A percentile compares a stretch with the other conserved stretches of the same genome.
These are phyloP conservation scores for Citrullus colocynthis DNA, from an alignment of 306 rosid species.

Conservation along the genomic window DNA sequence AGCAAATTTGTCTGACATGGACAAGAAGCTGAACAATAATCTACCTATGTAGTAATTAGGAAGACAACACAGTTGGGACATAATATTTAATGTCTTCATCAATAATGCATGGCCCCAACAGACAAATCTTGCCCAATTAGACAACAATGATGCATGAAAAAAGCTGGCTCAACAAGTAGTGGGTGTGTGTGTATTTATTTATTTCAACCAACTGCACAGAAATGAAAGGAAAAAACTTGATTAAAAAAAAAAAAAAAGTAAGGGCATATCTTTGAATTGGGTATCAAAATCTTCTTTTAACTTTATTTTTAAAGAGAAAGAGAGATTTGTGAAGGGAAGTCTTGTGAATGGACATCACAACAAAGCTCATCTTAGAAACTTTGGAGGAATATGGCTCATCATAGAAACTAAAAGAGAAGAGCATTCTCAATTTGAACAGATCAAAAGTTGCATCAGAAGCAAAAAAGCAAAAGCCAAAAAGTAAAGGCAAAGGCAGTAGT, in stretches of 20 bases:
- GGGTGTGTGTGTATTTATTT: neutral
- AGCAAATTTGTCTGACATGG: constrained; percentile 1
- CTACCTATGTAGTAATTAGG: neutral
- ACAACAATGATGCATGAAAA: neutral
- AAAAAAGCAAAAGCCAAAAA: neutral
- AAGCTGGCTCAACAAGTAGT: neutral
- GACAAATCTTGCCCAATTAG: neutral
- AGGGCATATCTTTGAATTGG: neutral
- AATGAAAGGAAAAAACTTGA: neutral
- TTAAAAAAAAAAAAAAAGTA: neutral
- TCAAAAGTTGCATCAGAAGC: constrained; percentile 11
- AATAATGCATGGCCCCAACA: constrained; percentile 1
- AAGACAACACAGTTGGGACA: neutral
- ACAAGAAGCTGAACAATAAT: neutral
- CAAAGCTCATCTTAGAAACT: neutral
- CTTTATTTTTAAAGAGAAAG: neutral
- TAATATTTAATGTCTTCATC: neutral
- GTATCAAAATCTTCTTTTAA: neutral
- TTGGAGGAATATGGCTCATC: neutral
- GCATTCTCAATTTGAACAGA: constrained; percentile 1
- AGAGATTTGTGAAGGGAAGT: neutral
- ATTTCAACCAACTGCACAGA: neutral
- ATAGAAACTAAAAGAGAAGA: neutral
- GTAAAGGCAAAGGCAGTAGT: constrained; percentile 4
- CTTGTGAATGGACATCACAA: constrained; percentile 8